phyloP scores from a whole-genome alignment of 139 green algal genomes.

The Tetratostichococcus sp. region DNA sequence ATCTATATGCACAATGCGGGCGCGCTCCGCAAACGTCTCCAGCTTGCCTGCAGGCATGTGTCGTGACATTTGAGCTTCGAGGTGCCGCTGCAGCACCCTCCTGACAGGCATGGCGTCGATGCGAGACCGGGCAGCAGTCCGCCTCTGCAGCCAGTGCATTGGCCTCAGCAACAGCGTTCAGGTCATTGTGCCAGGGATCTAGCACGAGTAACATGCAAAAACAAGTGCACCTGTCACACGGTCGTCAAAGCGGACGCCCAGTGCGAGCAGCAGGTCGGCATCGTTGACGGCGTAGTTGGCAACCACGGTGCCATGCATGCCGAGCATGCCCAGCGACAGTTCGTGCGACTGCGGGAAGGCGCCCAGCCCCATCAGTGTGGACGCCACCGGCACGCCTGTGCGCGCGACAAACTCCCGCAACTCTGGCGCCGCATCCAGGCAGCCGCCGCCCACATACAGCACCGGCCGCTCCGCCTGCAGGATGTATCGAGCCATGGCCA shows the following conservation, averaged over 20 bases:
- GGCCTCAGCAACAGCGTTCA: too few relatives aligned
- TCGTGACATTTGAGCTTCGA: too few relatives aligned
- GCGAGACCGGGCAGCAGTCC: too few relatives aligned
- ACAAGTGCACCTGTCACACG: constrained; percentile 86
- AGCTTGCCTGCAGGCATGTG: constrained; percentile 69
- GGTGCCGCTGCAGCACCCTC: constrained; percentile 24
- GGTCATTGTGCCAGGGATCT: too few relatives aligned
- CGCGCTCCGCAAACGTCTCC: constrained; percentile 82
- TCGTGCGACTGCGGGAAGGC: constrained; percentile 56
- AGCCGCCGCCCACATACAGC: constrained; percentile 89
- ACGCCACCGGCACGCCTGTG: constrained; percentile 82
- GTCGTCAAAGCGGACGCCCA: constrained; percentile 99
- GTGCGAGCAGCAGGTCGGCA: constrained; percentile 89
- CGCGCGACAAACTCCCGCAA: constrained; percentile 73
- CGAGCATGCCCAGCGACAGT: constrained; percentile 86
- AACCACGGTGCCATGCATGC: constrained; percentile 97
- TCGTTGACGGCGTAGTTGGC: constrained; percentile 96
- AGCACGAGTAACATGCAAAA: too few relatives aligned
- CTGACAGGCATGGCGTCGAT: too few relatives aligned
- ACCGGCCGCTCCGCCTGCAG: constrained; percentile 53
- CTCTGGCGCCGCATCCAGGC: constrained; percentile 71
- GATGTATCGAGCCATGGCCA: too few relatives aligned
- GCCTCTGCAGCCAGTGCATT: too few relatives aligned
- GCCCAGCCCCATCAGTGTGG: constrained; percentile 96
- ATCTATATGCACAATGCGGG: constrained; percentile 95